Evolutionary conservation across 73 alveolate species (phyloP), one percentile per base, ranked within the genome.

Genomic region (Paramecium sonneborni): DNA sequence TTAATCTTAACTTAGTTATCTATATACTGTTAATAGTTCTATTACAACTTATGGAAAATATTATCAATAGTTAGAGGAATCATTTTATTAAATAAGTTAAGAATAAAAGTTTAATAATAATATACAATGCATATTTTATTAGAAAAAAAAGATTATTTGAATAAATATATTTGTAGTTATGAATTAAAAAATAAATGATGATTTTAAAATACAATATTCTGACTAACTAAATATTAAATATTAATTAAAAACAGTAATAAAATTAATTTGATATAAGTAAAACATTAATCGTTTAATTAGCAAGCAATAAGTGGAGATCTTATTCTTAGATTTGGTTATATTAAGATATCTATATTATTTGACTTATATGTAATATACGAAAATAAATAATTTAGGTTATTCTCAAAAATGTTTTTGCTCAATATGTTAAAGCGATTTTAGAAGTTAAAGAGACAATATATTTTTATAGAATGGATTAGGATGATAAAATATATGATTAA

Each of bases 291-390:
- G 35, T 72, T 34, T 7, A 72, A 15, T n/a, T 35, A 72, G 86
- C 18, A 72, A 72, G 58, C 57, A 72, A 79, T 44, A 79, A 79
- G 23, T 79, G 90, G 90, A 44, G 8, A 14, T 24, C 44, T 79
- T n/a, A 23, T 11, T 3, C 76, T 55, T 14, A 32, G 90, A 38
- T 79, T 41, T 44, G 90, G 90, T 14, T 76, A 79, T 23, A 79
- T 76, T 3, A 79, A 41, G 90, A 79, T 76, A 10, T 57, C 55
- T 7, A 11, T 62, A 18, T 18, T 34, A 1, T 9, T 15, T 1
- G 69, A 62, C 9, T 30, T 79, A 41, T 79, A 24, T 41, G 38
- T 79, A 0, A 44, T 79, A 18, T 74, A 76, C 39, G 90, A 76
- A n/a, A 18, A 79, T 79, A 18, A 38, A 43, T 39, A 44, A 38